Conservation (phyloP, 345 rosid genomes). For the Combretum micranthum region DNA sequence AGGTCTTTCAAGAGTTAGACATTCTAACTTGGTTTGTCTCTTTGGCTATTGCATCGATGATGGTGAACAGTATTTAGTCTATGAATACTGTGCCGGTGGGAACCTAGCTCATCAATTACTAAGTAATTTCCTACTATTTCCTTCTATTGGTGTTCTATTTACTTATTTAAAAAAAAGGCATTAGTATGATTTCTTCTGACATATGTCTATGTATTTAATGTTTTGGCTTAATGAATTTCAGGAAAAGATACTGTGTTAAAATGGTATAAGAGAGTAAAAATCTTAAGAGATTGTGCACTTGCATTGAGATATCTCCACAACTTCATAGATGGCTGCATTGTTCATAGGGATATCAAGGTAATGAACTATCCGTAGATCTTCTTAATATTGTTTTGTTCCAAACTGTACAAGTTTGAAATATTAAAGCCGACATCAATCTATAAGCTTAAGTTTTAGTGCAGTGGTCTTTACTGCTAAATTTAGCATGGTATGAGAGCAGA, state of each 20-base stretch:
- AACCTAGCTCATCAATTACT: slow-evolving; percentile 53
- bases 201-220: not conserved
- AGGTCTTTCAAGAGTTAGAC: slow-evolving; percentile 52
- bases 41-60: slow-evolving; percentile 51
- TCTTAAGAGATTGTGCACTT: slow-evolving; percentile 46
- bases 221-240: slow-evolving; percentile 4
- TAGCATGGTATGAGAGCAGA: too few species aligned
- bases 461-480: too few species aligned
- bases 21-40: slow-evolving; percentile 51
- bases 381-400: not conserved
- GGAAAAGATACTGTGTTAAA: slow-evolving; percentile 38
- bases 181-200: too few species aligned
- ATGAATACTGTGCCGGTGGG: slow-evolving; percentile 50
- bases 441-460: too few species aligned
- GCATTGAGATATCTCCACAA: slow-evolving; percentile 55
- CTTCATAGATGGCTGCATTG: slow-evolving; percentile 54
- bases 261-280: slow-evolving; percentile 58
- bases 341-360: slow-evolving; percentile 70
- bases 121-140: slow-evolving; percentile 21
- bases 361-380: not conserved
- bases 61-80: slow-evolving; percentile 50
- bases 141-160: not conserved
- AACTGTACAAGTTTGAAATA: too few species aligned
- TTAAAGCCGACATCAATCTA: too few species aligned
- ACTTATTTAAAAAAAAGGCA: not conserved